Evolutionary conservation across 1,284 basidiomycete genomes (phyloP), one percentile per base, ranked within the genome.

Genomic region (Ustilago trichophora): DNA sequence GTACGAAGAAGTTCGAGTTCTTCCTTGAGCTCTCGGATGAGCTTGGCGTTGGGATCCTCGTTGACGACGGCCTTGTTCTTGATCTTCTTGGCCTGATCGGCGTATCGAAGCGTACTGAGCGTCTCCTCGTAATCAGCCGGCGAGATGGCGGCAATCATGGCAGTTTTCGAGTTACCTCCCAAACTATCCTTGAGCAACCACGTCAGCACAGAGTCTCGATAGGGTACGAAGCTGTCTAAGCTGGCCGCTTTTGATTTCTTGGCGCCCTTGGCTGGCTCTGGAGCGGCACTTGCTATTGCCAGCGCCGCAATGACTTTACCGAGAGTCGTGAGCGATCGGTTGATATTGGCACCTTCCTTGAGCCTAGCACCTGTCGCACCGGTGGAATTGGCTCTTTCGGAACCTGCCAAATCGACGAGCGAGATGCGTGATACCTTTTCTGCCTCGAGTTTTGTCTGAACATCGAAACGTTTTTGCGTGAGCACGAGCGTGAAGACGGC

Each of bases 11-110:
- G 72, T 19, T 96, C 92, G 40, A 98, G 85, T 83, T 98, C 96
- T 84, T 98, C 95, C 83, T 98, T 98, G 80, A 98, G 89, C 83
- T 98, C 95, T 46, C 95, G 90, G 51, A 98, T 94, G 53, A 98
- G 89, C 84, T 93, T 97, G 79, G 95, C 95, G 78, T 98, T 98
- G 16, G 96, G 94, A 85, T 98, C 95, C 83, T 98, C 95, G 83
- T 98, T 98, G 74, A 98, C 91, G 46, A 98, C 88, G 15, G 95
- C 95, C 85, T 98, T 96, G 83, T 98, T 98, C 88, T 95, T 96
- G 85, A 98, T 98, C 88, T 95, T 96, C 89, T 98, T 98, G 22
- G 95, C 94, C 80, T 87, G 80, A 84, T 98, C 94, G 69, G 95
- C 96, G 83, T 98, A 98, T 3, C 95, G 89, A 55, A 95, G 84